Evolutionary conservation across 176 grass and related monocot genomes (phyloP), one percentile per base, ranked within the genome.

Genomic region (Tillandsia leiboldiana): DNA sequence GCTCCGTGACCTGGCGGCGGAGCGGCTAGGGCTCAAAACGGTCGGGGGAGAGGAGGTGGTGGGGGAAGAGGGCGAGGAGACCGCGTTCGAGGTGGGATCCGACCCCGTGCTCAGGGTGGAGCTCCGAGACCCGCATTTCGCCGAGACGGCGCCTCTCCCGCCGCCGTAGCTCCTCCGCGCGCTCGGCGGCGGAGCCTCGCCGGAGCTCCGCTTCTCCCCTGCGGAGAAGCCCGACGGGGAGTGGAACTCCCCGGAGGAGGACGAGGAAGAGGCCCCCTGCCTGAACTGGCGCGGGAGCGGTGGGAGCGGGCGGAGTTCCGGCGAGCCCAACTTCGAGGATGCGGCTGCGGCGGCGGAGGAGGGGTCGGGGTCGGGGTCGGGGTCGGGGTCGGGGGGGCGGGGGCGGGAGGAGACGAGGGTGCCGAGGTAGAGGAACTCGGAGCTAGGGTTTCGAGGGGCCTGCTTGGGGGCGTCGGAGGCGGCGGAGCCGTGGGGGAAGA

Each of bases 221-320:
- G 74, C 56, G 8, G 74, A 69, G 12, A 65, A 29, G 7, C 65
- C 64, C 20, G 0, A 6, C 15, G 64, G 75, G 70, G 70, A 83
- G 0, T 22, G 70, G 54, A 86, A 86, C 83, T 86, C 87, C 51
- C 78, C 80, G 28, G 83, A 82, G 1, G 66, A 70, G 24, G 68
- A 77, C 1, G 33, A 42, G 33, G 33, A 42, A 42, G 33, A 42
- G 33, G 33, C 33, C 33, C 33, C 33, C 33, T 42, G 33, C 33
- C 33, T 4, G 33, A 72, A 74, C 12, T 73, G 80, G 58, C 85
- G 85, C 1, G 85, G 80, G 18, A 87, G 85, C 24, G 85, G 85
- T 8, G 85, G 85, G 20, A 88, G 77, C 51, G 85, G 85, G 64
- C 80, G 76, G 65, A 87, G 85, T 65, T 87, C 85, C 10, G 85